phyloP scores from a whole-genome alignment of 2,329 filamentous ascomycete genomes.

The Trichoderma guizhouense region DNA sequence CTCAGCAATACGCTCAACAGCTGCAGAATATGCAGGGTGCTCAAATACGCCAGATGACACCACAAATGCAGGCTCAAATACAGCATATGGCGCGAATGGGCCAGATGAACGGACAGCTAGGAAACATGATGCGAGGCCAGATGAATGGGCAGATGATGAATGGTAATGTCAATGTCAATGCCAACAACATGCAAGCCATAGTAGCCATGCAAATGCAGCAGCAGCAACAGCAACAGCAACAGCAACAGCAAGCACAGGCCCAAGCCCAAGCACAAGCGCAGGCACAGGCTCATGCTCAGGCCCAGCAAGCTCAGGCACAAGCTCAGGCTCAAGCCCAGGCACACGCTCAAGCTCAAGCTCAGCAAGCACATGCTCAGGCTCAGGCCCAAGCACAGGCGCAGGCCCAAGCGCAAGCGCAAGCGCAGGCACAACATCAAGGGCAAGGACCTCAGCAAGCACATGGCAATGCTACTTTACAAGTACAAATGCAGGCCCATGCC shows the following conservation, averaged over 20 bases:
- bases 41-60: conserved; percentile 33
- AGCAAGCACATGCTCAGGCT: conserved; percentile 39
- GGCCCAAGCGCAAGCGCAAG: conserved; percentile 58
- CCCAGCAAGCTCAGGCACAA: conserved; percentile 56
- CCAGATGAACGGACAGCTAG: conserved; percentile 33
- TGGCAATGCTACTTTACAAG: neutral
- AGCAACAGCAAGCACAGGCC: conserved; percentile 29
- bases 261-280: conserved; percentile 68
- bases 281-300: conserved; percentile 46
- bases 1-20: conserved; percentile 43
- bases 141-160: conserved; percentile 38
- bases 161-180: conserved; percentile 28
- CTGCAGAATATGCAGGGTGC: conserved; percentile 41
- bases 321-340: conserved; percentile 43
- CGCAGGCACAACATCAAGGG: conserved; percentile 32
- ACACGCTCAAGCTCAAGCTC: conserved; percentile 34
- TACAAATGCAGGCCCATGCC: conserved; percentile 25
- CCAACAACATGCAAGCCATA: conserved; percentile 37
- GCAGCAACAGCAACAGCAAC: conserved; percentile 31
- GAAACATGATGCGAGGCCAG: conserved; percentile 38
- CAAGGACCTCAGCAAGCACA: conserved; percentile 35
- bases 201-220: conserved; percentile 37
- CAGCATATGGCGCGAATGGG: conserved; percentile 39
- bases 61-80: conserved; percentile 38
- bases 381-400: conserved; percentile 45